phyloP scores from a whole-genome alignment of 768 basidiomycete genomes.

The Gloeostereum incarnatum region DNA sequence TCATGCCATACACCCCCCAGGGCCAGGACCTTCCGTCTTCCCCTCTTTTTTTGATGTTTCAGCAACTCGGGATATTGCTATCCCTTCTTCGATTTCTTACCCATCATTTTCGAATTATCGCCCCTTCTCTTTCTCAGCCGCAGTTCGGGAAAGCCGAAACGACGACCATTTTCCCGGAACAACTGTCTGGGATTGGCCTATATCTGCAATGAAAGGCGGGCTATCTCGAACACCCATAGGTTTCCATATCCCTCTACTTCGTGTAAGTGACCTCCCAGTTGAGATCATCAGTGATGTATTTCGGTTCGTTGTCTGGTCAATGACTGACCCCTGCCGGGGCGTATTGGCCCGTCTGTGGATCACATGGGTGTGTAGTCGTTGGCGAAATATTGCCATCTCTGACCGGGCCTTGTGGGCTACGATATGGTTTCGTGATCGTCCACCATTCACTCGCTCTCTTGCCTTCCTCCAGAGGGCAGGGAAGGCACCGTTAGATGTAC shows the following conservation, averaged over 20 bases:
- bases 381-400: conserved; percentile 38
- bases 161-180: too few relatives aligned
- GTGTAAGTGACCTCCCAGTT: conserved; percentile 50
- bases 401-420: conserved; percentile 55
- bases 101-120: too few relatives aligned
- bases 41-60: too few relatives aligned
- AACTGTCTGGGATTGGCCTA: too few relatives aligned
- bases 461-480: conserved; percentile 52
- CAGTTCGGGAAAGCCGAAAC: too few relatives aligned
- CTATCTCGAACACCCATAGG: too few relatives aligned
- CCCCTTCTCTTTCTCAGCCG: too few relatives aligned
- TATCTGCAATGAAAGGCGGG: too few relatives aligned
- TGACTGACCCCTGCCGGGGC: conserved; percentile 21
- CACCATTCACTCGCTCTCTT: conserved; percentile 40
- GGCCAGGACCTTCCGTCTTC: too few relatives aligned
- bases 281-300: conserved; percentile 64
- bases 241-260: conserved; percentile 40
- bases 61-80: too few relatives aligned
- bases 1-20: too few relatives aligned
- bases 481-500: conserved; percentile 46
- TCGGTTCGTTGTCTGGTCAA: conserved; percentile 49
- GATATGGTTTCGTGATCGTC: conserved; percentile 49
- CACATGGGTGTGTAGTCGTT: conserved; percentile 50
- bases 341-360: conserved; percentile 33
- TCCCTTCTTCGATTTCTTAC: too few relatives aligned